phyloP scores from a whole-genome alignment of 768 basidiomycete genomes.

The Heimioporus sp. region DNA sequence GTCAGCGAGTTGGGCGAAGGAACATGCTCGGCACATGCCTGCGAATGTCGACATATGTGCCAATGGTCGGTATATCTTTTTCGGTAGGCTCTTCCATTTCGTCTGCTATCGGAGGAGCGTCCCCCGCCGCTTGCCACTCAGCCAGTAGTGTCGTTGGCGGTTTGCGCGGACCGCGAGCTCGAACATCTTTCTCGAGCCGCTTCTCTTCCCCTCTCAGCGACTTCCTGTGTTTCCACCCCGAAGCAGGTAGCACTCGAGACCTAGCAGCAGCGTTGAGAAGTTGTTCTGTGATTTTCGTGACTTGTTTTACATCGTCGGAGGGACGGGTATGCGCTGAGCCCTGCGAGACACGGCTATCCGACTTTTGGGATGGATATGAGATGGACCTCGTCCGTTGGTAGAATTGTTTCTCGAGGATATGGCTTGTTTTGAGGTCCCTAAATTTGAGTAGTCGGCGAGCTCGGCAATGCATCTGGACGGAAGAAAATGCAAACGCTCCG shows the following conservation, averaged over 20 bases:
- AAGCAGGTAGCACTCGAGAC: slow-evolving; percentile 18
- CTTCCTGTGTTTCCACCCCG: slow-evolving; percentile 37
- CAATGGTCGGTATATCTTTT: slow-evolving; percentile 31
- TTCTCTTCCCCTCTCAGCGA: slow-evolving; percentile 40
- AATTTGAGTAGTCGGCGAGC: slow-evolving; percentile 13
- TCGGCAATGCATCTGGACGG: slow-evolving; percentile 29
- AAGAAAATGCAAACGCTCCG: slow-evolving; percentile 16
- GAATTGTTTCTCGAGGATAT: slow-evolving; percentile 10
- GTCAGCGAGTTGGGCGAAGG: slow-evolving; percentile 6
- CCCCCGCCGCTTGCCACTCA: slow-evolving; percentile 24
- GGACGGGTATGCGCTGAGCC: neutral
- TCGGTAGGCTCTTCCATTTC: slow-evolving; percentile 10
- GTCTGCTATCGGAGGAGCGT: slow-evolving; percentile 6
- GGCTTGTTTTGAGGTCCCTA: slow-evolving; percentile 14
- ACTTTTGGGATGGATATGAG: neutral
- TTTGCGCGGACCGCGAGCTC: slow-evolving; percentile 5
- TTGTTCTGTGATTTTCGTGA: slow-evolving; percentile 25
- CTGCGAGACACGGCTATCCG: neutral
- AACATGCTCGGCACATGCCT: slow-evolving; percentile 35
- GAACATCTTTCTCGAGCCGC: slow-evolving; percentile 30
- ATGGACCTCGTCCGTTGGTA: neutral
- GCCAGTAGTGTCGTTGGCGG: slow-evolving; percentile 24
- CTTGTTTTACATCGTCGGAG: slow-evolving; percentile 2
- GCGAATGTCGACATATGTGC: slow-evolving; percentile 53
- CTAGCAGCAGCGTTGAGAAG: slow-evolving; percentile 35